phyloP scores from a whole-genome alignment of 176 grass and related monocot species.

The Triticum timopheevii region DNA sequence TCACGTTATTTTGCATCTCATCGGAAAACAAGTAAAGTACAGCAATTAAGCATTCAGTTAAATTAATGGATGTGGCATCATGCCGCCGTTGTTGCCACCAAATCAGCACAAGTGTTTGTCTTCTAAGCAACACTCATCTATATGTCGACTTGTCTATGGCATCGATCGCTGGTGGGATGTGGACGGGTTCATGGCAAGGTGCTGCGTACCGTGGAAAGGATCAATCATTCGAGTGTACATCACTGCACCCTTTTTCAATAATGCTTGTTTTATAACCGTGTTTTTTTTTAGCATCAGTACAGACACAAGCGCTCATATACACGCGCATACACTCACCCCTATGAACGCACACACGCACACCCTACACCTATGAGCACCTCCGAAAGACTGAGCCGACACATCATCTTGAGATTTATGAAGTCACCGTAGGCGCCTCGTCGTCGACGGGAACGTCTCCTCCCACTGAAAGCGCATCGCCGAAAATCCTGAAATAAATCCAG shows the following conservation, averaged over 20 bases:
- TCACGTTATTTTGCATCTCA: too few relatives aligned
- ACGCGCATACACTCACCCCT: too few relatives aligned
- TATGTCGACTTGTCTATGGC: not conserved
- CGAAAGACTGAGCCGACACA: too few relatives aligned
- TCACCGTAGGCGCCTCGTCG: too few relatives aligned
- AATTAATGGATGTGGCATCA: slow-evolving; percentile 1
- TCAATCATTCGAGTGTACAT: not conserved
- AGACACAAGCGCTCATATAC: too few relatives aligned
- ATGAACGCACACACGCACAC: too few relatives aligned
- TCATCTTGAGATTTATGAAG: too few relatives aligned
- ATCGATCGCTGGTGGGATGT: not conserved
- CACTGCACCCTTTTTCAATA: not conserved
- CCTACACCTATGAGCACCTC: too few relatives aligned
- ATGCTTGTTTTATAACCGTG: not conserved
- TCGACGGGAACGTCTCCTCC: too few relatives aligned
- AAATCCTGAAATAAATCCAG: too few relatives aligned
- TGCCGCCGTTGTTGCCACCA: slow-evolving; percentile 1
- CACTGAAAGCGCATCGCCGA: too few relatives aligned
- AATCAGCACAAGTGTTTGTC: not conserved
- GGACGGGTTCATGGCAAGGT: not conserved
- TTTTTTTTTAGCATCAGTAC: not conserved
- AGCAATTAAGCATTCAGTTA: not conserved
- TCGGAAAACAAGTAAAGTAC: too few relatives aligned
- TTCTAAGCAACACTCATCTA: not conserved
- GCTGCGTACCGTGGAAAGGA: not conserved